Percentiles rank a stretch among this genome's conserved stretches.
These are phyloP conservation scores for Neofusicoccum sp. DNA, from an alignment of 2,329 filamentous ascomycete genomes.

Conservation along the genomic window DNA sequence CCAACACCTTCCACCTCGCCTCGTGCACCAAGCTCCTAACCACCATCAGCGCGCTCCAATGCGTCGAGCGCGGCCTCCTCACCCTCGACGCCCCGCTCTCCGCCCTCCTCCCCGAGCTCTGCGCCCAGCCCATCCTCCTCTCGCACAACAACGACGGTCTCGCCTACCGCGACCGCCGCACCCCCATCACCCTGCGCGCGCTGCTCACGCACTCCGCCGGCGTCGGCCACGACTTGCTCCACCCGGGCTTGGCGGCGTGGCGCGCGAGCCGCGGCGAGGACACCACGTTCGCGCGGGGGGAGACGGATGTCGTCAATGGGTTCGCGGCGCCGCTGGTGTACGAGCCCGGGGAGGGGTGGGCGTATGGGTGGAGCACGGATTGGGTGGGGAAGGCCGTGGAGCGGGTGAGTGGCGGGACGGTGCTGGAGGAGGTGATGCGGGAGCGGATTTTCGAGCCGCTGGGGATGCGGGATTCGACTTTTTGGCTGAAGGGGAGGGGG, in stretches of 20 bases:
- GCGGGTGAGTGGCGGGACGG: slow-evolving; percentile 34
- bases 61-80: slow-evolving; percentile 34
- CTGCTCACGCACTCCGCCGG: slow-evolving; percentile 54
- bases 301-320: slow-evolving; percentile 26
- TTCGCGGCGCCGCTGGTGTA: slow-evolving; percentile 32
- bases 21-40: slow-evolving; percentile 41
- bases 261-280: slow-evolving; percentile 33
- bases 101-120: slow-evolving; percentile 25
- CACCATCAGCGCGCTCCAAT: slow-evolving; percentile 32
- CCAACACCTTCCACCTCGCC: slow-evolving; percentile 24
- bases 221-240: slow-evolving; percentile 44
- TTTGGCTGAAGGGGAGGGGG: slow-evolving; percentile 16
- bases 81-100: slow-evolving; percentile 26
- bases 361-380: slow-evolving; percentile 49
- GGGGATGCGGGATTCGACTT: slow-evolving; percentile 26
- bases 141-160: background rate
- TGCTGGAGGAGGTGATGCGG: slow-evolving; percentile 28
- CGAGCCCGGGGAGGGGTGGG: slow-evolving; percentile 47
- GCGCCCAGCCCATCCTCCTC: slow-evolving; percentile 21
- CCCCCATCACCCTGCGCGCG: slow-evolving; percentile 32
- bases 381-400: slow-evolving; percentile 50
- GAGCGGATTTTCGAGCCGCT: slow-evolving; percentile 25
- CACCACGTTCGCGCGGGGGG: slow-evolving; percentile 9
- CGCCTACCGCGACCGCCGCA: slow-evolving; percentile 21
- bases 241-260: slow-evolving; percentile 45